Percentiles rank a stretch among this genome's conserved stretches.
These are phyloP conservation scores for Myrmaecium sp. DNA, from an alignment of 2,329 filamentous ascomycete species.

Conservation along the genomic window DNA sequence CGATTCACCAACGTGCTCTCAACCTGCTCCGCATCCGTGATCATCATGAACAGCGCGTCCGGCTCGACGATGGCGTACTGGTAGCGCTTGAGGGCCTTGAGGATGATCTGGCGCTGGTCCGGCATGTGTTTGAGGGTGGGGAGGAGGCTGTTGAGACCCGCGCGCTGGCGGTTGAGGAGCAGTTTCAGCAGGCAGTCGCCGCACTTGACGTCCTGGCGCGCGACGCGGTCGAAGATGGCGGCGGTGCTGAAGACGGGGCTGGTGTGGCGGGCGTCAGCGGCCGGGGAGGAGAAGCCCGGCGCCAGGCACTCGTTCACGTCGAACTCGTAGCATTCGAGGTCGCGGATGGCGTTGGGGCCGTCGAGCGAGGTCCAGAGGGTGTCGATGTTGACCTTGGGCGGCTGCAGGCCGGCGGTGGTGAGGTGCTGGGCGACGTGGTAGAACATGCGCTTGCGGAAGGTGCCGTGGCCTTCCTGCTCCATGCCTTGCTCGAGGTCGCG, in stretches of 20 bases:
- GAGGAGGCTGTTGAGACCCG: conserved; percentile 22
- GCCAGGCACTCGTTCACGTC: conserved; percentile 25
- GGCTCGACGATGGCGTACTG: conserved; percentile 25
- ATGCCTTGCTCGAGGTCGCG: conserved; percentile 21
- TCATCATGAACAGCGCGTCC: conserved; percentile 26
- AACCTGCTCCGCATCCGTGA: conserved; percentile 28
- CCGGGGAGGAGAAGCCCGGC: conserved; percentile 22
- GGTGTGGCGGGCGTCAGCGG: conserved; percentile 16
- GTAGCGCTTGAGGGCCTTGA: conserved; percentile 25
- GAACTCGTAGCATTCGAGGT: conserved; percentile 25
- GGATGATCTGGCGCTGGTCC: conserved; percentile 16
- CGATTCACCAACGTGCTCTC: no score
- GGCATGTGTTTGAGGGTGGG: conserved; percentile 15
- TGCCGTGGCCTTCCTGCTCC: conserved; percentile 15
- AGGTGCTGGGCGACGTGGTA: conserved; percentile 21
- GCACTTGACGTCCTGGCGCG: conserved; percentile 22
- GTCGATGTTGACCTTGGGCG: conserved; percentile 24
- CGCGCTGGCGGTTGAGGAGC: conserved; percentile 17
- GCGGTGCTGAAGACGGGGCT: conserved; percentile 24
- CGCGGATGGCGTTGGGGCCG: conserved; percentile 23
- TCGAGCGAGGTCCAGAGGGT: conserved; percentile 27
- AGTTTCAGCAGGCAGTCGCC: conserved; percentile 28
- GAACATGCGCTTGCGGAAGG: conserved; percentile 21
- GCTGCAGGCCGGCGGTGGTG: conserved; percentile 21
- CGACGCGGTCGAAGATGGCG: conserved; percentile 22